A percentile compares a stretch with the other conserved stretches of the same genome.
phyloP scores from a whole-genome alignment of 208 protist species.

The Leishmania mexicana region DNA sequence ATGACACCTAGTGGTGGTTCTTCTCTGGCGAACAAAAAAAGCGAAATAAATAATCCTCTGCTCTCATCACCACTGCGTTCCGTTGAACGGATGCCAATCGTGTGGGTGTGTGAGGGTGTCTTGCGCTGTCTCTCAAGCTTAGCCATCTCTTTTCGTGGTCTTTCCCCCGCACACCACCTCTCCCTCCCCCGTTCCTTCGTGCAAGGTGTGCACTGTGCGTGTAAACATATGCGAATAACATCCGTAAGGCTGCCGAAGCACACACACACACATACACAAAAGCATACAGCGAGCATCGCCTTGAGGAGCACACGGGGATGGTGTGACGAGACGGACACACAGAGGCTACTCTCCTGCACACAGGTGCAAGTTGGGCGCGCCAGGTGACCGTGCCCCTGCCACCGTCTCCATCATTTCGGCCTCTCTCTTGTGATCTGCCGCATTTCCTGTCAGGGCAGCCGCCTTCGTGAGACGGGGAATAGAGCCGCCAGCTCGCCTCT shows the following conservation, averaged over 20 bases:
- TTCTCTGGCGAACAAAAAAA: not conserved
- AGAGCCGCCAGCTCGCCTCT: not conserved
- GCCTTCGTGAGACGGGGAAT: not conserved
- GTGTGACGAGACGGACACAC: not conserved
- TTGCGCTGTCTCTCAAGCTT: not conserved
- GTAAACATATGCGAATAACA: constrained; percentile 3
- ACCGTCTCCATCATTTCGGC: not conserved
- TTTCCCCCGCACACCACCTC: not conserved
- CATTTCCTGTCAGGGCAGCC: not conserved
- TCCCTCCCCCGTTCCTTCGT: not conserved
- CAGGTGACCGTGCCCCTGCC: not conserved
- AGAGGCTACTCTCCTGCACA: not conserved
- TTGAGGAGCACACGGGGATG: not conserved
- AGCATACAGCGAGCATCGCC: not conserved
- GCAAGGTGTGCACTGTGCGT: constrained; percentile 1
- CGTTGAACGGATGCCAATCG: not conserved
- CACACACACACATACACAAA: not conserved
- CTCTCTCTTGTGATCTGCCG: not conserved
- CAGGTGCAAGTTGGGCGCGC: not conserved
- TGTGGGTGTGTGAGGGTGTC: not conserved
- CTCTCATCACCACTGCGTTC: not conserved
- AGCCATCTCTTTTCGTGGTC: too few relatives aligned
- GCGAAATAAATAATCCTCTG: not conserved
- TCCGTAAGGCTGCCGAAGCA: not conserved
- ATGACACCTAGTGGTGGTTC: constrained; percentile 32